A percentile compares a stretch with the other conserved stretches of the same genome.
phyloP scores from a whole-genome alignment of 371 early-diverging fungal species.

The Polyrhizophydium stewartii region DNA sequence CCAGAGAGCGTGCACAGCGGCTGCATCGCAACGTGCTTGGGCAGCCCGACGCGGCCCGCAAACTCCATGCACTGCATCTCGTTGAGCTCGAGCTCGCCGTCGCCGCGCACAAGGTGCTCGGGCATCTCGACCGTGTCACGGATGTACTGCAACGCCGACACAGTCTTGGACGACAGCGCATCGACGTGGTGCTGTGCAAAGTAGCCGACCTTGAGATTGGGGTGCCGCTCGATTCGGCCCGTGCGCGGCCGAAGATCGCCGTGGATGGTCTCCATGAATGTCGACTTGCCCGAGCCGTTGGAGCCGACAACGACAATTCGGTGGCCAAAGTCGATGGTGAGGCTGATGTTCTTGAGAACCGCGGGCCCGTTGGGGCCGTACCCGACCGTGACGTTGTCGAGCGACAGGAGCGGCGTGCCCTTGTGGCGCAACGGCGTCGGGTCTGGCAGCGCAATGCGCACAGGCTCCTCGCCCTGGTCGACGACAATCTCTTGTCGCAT shows the following conservation, averaged over 20 bases:
- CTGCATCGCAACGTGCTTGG: conserved; percentile 46
- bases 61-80: conserved; percentile 57
- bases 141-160: neutral
- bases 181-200: conserved; percentile 80
- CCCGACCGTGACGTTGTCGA: conserved; percentile 58
- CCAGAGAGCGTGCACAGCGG: conserved; percentile 59
- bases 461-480: conserved; percentile 15
- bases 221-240: conserved; percentile 57
- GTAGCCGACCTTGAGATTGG: conserved; percentile 63
- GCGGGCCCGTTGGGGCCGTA: conserved; percentile 34
- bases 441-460: conserved; percentile 19
- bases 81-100: conserved; percentile 11
- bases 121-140: neutral
- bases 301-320: conserved; percentile 70
- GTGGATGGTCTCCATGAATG: conserved; percentile 68
- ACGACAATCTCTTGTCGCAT: conserved; percentile 13
- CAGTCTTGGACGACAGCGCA: conserved; percentile 28
- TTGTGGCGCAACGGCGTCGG: conserved; percentile 28
- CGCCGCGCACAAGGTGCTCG: neutral
- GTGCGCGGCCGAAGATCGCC: conserved; percentile 49
- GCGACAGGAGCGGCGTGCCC: conserved; percentile 45
- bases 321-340: conserved; percentile 55
- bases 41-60: conserved; percentile 63
- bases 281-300: conserved; percentile 86
- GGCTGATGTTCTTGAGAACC: conserved; percentile 51